A percentile compares a stretch with the other conserved stretches of the same genome.
Evolutionary conservation across 2,329 filamentous ascomycete genomes (phyloP).

Genomic region (Botrytis hyacinthi): DNA sequence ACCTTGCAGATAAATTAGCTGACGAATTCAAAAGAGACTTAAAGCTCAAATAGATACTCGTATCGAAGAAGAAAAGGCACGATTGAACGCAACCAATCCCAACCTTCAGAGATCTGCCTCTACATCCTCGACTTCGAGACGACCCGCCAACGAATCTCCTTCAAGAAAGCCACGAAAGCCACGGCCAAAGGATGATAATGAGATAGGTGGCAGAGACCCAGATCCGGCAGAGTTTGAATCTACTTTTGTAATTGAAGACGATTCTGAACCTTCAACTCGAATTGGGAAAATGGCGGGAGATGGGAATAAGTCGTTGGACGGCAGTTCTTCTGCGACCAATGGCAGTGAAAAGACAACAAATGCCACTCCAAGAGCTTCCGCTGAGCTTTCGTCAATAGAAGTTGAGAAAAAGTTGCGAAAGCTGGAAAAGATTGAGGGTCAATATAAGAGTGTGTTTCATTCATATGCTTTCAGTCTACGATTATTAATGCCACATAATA

Average conservation of each 20-base stretch:
- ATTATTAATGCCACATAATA: slow-evolving; percentile 39
- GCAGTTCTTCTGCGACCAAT: slow-evolving; percentile 33
- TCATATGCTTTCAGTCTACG: neutral
- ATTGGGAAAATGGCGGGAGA: slow-evolving; percentile 48
- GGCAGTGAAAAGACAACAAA: slow-evolving; percentile 33
- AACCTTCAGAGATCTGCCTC: slow-evolving; percentile 45
- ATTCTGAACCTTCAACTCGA: slow-evolving; percentile 63
- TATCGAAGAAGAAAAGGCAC: slow-evolving; percentile 88
- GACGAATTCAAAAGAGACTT: slow-evolving; percentile 57
- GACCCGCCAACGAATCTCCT: slow-evolving; percentile 33
- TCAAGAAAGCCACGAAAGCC: slow-evolving; percentile 31
- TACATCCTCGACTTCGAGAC: slow-evolving; percentile 30
- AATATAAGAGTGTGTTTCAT: slow-evolving; percentile 68
- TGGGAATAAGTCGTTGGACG: slow-evolving; percentile 21
- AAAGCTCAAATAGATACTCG: slow-evolving; percentile 82
- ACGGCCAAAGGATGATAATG: slow-evolving; percentile 36
- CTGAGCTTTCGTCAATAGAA: slow-evolving; percentile 64
- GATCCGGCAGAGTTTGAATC: slow-evolving; percentile 87
- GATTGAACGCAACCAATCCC: slow-evolving; percentile 48
- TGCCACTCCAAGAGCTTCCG: slow-evolving; percentile 23
- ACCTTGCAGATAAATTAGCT: slow-evolving; percentile 13
- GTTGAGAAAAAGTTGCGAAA: slow-evolving; percentile 74
- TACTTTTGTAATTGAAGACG: slow-evolving; percentile 83
- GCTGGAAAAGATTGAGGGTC: slow-evolving; percentile 84
- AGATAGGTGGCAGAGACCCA: slow-evolving; percentile 44